Evolutionary conservation across 2,329 filamentous ascomycete genomes (phyloP), one percentile per base, ranked within the genome.

Genomic region (Fusarium sp.): DNA sequence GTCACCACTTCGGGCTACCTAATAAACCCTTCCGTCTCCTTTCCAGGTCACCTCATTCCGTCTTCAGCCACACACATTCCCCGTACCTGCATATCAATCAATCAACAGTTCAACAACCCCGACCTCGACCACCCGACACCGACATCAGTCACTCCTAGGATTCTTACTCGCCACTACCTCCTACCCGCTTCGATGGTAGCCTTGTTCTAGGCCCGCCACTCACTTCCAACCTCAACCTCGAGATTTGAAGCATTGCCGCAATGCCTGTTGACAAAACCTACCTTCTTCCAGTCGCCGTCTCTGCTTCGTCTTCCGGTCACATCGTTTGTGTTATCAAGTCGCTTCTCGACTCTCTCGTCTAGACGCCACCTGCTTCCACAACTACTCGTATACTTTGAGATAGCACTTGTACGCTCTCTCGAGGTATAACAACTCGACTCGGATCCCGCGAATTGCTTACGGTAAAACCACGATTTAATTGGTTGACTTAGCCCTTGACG

Each of bases 261-360:
- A 92, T 92, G 90, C 86, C 85, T 88, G 80, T 90, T 89, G 86
- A 84, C 86, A 84, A 82, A 83, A 82, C 81, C 78, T 78, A 78
- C 78, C 76, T 81, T 80, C 85, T 84, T 85, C 87, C 89, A 91
- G 90, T 91, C 89, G 89, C 87, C 88, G 85, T 89, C 88, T 87
- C 85, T 83, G 87, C 86, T 84, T 86, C 84, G 89, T 89, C 87
- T 81, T 86, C 88, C 88, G 88, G 88, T 89, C 82, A 85, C 81
- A 86, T 89, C 85, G 82, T 85, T 85, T 82, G 86, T 88, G 86
- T 86, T 87, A 86, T 85, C 81, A 84, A 83, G 82, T 83, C 82
- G 73, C 70, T 72, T 82, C 79, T 79, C 80, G 80, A 80, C 82
- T 77, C 74, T 65, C 69, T 81, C 79, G 82, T 85, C 81, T 89